Evolutionary conservation across 805 yeast species (phyloP).

Genomic region (Starmera quercuum): DNA sequence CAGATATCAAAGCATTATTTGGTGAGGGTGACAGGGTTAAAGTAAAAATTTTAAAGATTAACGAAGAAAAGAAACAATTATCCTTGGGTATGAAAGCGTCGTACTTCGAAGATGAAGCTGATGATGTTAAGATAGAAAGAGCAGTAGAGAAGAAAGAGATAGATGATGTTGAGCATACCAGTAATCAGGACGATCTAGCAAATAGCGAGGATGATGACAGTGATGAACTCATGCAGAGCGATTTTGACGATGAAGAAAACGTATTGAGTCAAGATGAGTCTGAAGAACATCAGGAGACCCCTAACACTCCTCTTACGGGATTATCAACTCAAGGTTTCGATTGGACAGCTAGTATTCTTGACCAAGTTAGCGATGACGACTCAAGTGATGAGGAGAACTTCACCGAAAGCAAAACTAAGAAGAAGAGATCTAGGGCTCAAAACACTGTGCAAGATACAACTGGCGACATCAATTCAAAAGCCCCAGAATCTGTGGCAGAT

Average conservation of each 20-base stretch:
- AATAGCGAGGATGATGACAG: slow-evolving; percentile 26
- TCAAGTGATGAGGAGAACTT: slow-evolving; percentile 42
- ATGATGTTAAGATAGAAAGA: slow-evolving; percentile 18
- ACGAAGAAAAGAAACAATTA: slow-evolving; percentile 60
- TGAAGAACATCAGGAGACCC: slow-evolving; percentile 9
- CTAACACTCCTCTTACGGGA: slow-evolving; percentile 35
- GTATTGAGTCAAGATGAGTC: slow-evolving; percentile 24
- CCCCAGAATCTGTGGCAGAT: slow-evolving; percentile 88
- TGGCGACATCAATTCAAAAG: slow-evolving; percentile 71
- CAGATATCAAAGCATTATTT: slow-evolving; percentile 58
- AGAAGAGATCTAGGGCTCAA: slow-evolving; percentile 34
- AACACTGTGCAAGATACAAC: slow-evolving; percentile 68
- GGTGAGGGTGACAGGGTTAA: slow-evolving; percentile 88
- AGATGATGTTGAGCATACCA: slow-evolving; percentile 15
- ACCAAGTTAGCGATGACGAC: slow-evolving; percentile 63
- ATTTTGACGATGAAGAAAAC: slow-evolving; percentile 21
- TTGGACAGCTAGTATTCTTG: slow-evolving; percentile 89
- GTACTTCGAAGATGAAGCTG: slow-evolving; percentile 47
- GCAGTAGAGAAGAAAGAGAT: slow-evolving; percentile 14
- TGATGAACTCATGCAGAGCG: slow-evolving; percentile 22
- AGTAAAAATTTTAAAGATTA: slow-evolving; percentile 65
- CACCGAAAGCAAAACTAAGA: slow-evolving; percentile 35
- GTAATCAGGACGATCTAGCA: slow-evolving; percentile 12
- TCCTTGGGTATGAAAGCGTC: slow-evolving; percentile 95
- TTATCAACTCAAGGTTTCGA: slow-evolving; percentile 84